Evolutionary conservation across 768 basidiomycete genomes (phyloP).

Genomic region (Lactarius psammicola): DNA sequence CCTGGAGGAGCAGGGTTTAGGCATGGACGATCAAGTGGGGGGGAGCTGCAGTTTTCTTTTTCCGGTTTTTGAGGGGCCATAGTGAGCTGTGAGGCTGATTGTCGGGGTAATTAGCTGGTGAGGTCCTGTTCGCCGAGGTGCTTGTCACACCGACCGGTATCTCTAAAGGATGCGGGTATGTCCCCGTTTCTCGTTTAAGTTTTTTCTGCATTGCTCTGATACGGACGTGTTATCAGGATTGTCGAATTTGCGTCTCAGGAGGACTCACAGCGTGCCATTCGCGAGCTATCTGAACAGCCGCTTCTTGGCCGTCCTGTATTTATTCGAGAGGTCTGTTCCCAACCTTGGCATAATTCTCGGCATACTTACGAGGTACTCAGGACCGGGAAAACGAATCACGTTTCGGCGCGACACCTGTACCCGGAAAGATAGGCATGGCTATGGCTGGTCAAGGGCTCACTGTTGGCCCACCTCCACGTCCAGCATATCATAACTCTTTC

Average conservation of each 20-base stretch:
- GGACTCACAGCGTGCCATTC: slow-evolving; percentile 85
- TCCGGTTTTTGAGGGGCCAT: slow-evolving; percentile 43
- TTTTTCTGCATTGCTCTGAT: slow-evolving; percentile 26
- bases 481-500: slow-evolving; percentile 76
- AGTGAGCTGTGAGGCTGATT: slow-evolving; percentile 78
- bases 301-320: slow-evolving; percentile 95
- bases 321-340: slow-evolving; percentile 79
- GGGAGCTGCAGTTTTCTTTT: slow-evolving; percentile 32
- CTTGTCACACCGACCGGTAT: slow-evolving; percentile 94
- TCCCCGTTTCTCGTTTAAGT: slow-evolving; percentile 25
- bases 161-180: slow-evolving; percentile 99
- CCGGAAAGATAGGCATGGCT: slow-evolving; percentile 94
- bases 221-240: slow-evolving; percentile 54
- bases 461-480: slow-evolving; percentile 79
- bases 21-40: slow-evolving; percentile 10
- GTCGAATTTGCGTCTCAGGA: slow-evolving; percentile 92
- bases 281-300: slow-evolving; percentile 83
- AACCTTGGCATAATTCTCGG: slow-evolving; percentile 10
- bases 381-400: slow-evolving; percentile 96
- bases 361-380: slow-evolving; percentile 42
- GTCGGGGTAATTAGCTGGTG: slow-evolving; percentile 94
- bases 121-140: slow-evolving; percentile 99
- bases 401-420: slow-evolving; percentile 93
- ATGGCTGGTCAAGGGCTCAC: slow-evolving; percentile 89
- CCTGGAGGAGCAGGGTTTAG: slow-evolving; percentile 8